Evolutionary conservation across 345 rosid species (phyloP).

Genomic region (Mangifera indica): DNA sequence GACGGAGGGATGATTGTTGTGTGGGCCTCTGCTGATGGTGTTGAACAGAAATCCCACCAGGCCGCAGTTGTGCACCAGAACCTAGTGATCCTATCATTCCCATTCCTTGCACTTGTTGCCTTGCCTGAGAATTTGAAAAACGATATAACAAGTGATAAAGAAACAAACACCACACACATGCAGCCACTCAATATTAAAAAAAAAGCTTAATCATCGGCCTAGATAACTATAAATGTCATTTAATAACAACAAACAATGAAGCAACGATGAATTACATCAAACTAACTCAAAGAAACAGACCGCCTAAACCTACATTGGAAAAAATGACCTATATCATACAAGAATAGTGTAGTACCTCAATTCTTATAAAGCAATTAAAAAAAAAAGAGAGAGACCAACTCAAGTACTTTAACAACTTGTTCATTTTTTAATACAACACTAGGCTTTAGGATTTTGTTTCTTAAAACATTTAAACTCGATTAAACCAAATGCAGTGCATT

Average conservation of each 20-base stretch:
- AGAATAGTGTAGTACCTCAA: not conserved
- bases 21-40: conserved; percentile 80
- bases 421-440: too few relatives aligned
- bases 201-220: not conserved
- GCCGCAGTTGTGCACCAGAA: conserved; percentile 64
- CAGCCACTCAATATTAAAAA: not conserved
- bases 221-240: too few relatives aligned
- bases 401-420: too few relatives aligned
- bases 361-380: not conserved
- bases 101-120: conserved; percentile 55
- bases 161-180: not conserved
- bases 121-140: conserved; percentile 39
- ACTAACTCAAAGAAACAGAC: not conserved
- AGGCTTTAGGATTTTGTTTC: too few relatives aligned
- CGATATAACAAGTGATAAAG: not conserved
- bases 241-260: not conserved
- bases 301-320: not conserved
- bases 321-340: not conserved
- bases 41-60: conserved; percentile 57
- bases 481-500: too few relatives aligned
- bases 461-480: too few relatives aligned
- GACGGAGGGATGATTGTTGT: conserved; percentile 63
- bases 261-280: not conserved
- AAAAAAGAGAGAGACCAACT: too few relatives aligned
- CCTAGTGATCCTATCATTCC: conserved; percentile 66